Percentiles rank a stretch among this genome's conserved stretches.
phyloP scores from a whole-genome alignment of 345 rosid genomes.

The Eucalyptus dawsonii region DNA sequence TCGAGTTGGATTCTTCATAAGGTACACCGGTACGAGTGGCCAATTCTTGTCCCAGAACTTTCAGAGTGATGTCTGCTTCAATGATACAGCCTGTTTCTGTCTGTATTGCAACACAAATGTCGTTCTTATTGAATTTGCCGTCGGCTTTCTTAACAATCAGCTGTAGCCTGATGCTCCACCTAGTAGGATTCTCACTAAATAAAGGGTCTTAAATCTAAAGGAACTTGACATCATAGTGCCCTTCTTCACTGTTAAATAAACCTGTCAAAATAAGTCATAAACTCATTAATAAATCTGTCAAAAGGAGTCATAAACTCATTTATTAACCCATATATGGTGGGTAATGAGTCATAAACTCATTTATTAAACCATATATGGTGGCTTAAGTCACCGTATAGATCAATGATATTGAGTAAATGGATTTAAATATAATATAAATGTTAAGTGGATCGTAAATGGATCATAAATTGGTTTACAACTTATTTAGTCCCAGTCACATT shows the following conservation, averaged over 20 bases:
- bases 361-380: too few relatives aligned
- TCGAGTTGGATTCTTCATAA: neutral
- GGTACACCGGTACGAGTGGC: neutral
- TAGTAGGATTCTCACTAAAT: neutral
- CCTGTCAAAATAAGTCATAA: neutral
- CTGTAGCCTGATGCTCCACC: neutral
- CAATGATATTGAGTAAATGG: too few relatives aligned
- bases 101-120: neutral
- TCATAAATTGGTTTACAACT: rapidly evolving
- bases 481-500: neutral
- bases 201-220: neutral
- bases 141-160: neutral
- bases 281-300: too few relatives aligned
- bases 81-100: neutral
- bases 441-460: too few relatives aligned
- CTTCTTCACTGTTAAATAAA: neutral
- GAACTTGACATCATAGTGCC: neutral
- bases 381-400: too few relatives aligned
- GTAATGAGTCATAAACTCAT: too few relatives aligned
- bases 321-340: too few relatives aligned
- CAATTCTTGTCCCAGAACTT: neutral
- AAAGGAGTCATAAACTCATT: too few relatives aligned
- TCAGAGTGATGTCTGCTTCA: neutral
- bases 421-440: neutral
- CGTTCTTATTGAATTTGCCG: neutral